These are phyloP conservation scores for Linanthus parryae DNA, from an alignment of 148 eudicot species.

Conservation along the genomic window DNA sequence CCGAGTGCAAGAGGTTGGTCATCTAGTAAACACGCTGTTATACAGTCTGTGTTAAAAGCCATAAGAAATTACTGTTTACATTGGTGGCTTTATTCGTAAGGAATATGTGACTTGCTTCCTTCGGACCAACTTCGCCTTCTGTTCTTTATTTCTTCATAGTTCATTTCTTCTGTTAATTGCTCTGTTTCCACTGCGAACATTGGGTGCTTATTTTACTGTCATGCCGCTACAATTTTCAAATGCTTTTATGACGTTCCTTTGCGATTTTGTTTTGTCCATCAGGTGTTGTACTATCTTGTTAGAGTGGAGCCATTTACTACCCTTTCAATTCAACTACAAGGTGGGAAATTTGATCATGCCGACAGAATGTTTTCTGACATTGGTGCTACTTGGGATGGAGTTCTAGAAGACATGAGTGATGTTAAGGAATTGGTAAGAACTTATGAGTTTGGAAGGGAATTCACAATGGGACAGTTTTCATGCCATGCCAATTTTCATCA, in stretches of 20 bases:
- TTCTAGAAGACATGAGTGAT: slow-evolving; percentile 97
- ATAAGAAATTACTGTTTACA: too few relatives aligned
- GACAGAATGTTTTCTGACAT: slow-evolving; percentile 99
- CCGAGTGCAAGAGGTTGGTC: too few relatives aligned
- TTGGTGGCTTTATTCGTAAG: too few relatives aligned
- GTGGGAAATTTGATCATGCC: slow-evolving; percentile 98
- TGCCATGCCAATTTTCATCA: background rate
- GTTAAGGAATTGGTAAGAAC: slow-evolving; percentile 90
- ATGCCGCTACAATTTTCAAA: background rate
- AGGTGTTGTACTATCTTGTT: slow-evolving; percentile 89
- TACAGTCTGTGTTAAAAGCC: too few relatives aligned
- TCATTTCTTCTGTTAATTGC: background rate
- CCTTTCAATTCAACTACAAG: slow-evolving; percentile 88
- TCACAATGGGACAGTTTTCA: background rate
- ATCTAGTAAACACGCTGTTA: too few relatives aligned
- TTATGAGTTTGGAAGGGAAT: background rate
- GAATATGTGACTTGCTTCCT: too few relatives aligned
- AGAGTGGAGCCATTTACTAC: slow-evolving; percentile 97
- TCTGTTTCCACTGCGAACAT: background rate
- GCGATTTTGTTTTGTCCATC: slow-evolving; percentile 12
- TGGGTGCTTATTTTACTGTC: background rate
- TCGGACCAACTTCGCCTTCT: background rate
- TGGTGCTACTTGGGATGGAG: slow-evolving; percentile 91
- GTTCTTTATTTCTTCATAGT: background rate
- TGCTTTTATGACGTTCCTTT: background rate